A percentile compares a stretch with the other conserved stretches of the same genome.
These are phyloP conservation scores for Gaultheria prostrata DNA, from an alignment of 148 eudicot genomes.

Conservation along the genomic window DNA sequence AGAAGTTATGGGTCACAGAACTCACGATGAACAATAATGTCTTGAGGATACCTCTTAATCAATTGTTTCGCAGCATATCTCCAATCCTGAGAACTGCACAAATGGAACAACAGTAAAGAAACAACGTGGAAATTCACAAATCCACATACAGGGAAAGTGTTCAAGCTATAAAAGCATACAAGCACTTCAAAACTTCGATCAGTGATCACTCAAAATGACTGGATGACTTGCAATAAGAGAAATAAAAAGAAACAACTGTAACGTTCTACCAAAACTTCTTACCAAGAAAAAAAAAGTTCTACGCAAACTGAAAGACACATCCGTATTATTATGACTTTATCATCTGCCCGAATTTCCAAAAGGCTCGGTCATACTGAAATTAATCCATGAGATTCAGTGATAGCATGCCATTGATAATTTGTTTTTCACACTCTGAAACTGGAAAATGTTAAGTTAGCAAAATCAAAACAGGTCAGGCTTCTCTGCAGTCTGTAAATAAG, in stretches of 20 bases:
- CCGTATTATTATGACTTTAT: background rate
- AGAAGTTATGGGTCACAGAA: background rate
- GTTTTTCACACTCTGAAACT: background rate
- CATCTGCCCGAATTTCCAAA: no score
- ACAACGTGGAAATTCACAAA: background rate
- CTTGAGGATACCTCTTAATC: conserved; percentile 65
- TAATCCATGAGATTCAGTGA: background rate
- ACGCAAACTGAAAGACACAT: no score
- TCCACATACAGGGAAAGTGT: background rate
- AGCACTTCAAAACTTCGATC: background rate
- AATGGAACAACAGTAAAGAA: background rate
- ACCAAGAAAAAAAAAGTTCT: no score
- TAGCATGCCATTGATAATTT: background rate
- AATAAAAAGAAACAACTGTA: background rate
- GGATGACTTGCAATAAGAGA: background rate
- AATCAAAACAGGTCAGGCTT: background rate
- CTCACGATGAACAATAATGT: conserved; percentile 85
- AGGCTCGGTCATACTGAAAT: background rate
- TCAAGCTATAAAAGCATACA: background rate
- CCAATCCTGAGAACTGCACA: conserved; percentile 79
- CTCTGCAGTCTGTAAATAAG: background rate
- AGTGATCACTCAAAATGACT: background rate
- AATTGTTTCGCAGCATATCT: conserved; percentile 85
- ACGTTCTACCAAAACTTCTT: no score
- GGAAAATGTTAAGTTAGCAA: background rate